Base-by-base conservation (phyloP, 371 early-diverging fungal species). In the Apophysomyces sp. region DNA sequence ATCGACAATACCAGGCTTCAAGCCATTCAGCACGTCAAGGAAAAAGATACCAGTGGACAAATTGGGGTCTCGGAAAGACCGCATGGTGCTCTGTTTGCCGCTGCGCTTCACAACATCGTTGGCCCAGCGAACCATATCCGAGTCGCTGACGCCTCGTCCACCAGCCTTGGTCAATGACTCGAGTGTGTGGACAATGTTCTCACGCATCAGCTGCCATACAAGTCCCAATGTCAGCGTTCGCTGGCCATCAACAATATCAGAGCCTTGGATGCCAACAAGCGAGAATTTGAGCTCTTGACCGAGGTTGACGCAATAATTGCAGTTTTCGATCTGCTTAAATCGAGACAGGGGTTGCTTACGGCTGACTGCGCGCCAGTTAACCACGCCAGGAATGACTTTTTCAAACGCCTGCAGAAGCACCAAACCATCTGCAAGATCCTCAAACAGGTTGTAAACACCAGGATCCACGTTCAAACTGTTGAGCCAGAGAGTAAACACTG, bases 201-300 rank as follows among this genome's bases (percentile, higher is more conserved):
- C 94, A 34, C 98, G 90, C 98, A 98, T 98, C 76, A 98, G 80
- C 81, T 98, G 98, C 98, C 98, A 98, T 32, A 93, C 93, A 21
- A 96, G 76, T 11, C 84, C 88, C 36, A 98, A 81, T 4, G 94
- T 95, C 49, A 98, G 80, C 6, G 90, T 95, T 39, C 89, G 91
- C 60, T 81, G 84, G 30, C 95, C 98, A 63, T 97, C 98, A 15
- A 89, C 89, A 63, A 98, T 89, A 76, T 98, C 98, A 6, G 94
- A 86, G 24, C 98, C 98, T 74, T 95, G 96, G 68, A 98, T 95
- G 52, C 94, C 95, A 24, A 98, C 97, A 32, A 98, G 83, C 7
- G 96, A 91, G 77, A 95, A 97, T 34, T 84, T 83, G 41, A 91
- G 74, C 40, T 83, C 83, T 77, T 95, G 94, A 60, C 97, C 95